These are phyloP conservation scores for Gracilaria caudata DNA, from an alignment of 23 red algal genomes.

Conservation along the genomic window DNA sequence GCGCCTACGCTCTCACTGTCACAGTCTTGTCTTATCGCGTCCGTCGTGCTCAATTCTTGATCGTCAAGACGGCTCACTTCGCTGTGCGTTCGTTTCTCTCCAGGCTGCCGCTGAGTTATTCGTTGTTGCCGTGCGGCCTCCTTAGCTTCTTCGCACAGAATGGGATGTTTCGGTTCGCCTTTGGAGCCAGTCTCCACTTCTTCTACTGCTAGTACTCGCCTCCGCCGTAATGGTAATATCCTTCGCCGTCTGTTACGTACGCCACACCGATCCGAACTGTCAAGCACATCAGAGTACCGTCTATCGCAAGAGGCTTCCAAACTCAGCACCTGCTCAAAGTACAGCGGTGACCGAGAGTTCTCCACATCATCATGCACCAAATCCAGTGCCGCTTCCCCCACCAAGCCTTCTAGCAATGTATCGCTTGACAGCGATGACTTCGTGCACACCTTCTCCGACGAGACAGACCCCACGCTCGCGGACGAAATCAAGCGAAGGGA, in stretches of 20 bases:
- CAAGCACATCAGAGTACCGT: not conserved
- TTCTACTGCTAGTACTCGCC: not conserved
- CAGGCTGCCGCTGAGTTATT: not conserved
- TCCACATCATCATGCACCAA: conserved; percentile 26
- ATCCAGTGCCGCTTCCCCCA: conserved; percentile 10
- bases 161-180: conserved; percentile 26
- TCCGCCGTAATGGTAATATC: not conserved
- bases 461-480: not conserved
- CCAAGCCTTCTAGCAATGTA: not conserved
- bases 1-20: not conserved
- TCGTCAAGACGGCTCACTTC: not conserved
- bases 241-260: conserved; percentile 7
- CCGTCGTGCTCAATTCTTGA: not conserved
- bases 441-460: conserved; percentile 8
- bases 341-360: conserved; percentile 9
- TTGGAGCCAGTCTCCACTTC: conserved; percentile 9
- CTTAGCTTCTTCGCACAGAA: not conserved
- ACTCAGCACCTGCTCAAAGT: conserved; percentile 2
- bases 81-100: not conserved
- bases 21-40: not conserved
- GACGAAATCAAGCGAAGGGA: not conserved
- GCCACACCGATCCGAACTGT: conserved; percentile 13
- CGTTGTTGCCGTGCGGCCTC: not conserved
- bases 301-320: not conserved
- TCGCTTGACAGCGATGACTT: conserved; percentile 19